These are phyloP conservation scores for Glycine soja DNA, from an alignment of 306 rosid genomes.

Conservation along the genomic window DNA sequence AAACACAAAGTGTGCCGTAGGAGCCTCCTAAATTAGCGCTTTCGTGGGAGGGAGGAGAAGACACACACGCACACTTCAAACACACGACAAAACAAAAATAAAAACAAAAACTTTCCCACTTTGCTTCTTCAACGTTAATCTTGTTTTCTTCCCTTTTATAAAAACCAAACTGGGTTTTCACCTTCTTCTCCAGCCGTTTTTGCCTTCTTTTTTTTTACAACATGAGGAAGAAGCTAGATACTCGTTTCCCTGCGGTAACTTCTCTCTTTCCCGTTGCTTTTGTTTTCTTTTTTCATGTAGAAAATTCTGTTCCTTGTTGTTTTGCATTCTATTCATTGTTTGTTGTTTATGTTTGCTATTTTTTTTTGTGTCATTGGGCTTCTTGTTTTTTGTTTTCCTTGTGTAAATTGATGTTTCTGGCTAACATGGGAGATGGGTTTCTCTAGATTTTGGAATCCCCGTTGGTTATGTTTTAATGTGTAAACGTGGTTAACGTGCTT, in stretches of 20 bases:
- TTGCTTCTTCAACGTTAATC: slow-evolving; percentile 36
- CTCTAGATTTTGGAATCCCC: slow-evolving; percentile 23
- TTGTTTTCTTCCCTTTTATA: slow-evolving; percentile 12
- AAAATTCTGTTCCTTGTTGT: background rate
- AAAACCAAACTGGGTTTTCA: slow-evolving; percentile 26
- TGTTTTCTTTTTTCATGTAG: background rate
- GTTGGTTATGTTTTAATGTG: background rate
- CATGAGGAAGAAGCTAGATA: slow-evolving; percentile 80
- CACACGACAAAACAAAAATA: background rate
- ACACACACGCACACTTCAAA: background rate
- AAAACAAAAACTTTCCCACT: background rate
- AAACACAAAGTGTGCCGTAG: background rate
- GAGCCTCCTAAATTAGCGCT: slow-evolving; percentile 36
- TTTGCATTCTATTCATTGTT: background rate
- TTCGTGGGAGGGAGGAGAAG: background rate
- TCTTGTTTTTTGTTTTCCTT: slow-evolving; percentile 24
- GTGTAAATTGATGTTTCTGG: slow-evolving; percentile 7
- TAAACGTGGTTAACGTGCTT: slow-evolving; percentile 1
- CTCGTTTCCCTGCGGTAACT: slow-evolving; percentile 83
- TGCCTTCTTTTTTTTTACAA: background rate
- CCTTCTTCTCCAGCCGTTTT: background rate
- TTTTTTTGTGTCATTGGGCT: too few relatives aligned
- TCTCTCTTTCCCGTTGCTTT: background rate
- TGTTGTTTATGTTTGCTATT: background rate
- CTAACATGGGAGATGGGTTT: slow-evolving; percentile 21